These are phyloP conservation scores for Flaveria robusta DNA, from an alignment of 129 eudicot species.

Conservation along the genomic window DNA sequence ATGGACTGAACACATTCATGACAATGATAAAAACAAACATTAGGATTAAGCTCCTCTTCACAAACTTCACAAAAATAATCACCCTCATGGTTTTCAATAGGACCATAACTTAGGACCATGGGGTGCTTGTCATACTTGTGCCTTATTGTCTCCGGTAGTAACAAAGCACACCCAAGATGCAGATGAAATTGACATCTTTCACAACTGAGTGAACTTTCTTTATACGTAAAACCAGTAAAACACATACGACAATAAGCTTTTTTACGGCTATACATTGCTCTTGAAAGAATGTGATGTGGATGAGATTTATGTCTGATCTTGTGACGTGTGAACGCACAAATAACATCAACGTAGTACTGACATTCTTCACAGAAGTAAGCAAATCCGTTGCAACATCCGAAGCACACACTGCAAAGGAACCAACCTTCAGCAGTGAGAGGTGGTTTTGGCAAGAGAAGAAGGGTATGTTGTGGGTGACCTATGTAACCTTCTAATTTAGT, in stretches of 20 bases:
- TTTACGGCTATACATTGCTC: not conserved
- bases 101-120: not conserved
- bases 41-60: conserved; percentile 20
- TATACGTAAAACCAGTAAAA: not conserved
- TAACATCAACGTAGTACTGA: not conserved
- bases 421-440: not conserved
- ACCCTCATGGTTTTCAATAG: conserved; percentile 22
- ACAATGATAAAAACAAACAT: conserved; percentile 25
- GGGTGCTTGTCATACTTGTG: conserved; percentile 5
- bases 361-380: not conserved
- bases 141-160: not conserved
- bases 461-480: not conserved
- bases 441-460: not conserved
- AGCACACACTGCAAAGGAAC: not conserved
- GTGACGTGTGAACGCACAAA: not conserved
- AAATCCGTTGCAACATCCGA: not conserved
- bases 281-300: not conserved
- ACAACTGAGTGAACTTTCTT: not conserved
- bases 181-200: not conserved
- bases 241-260: not conserved
- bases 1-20: conserved; percentile 19
- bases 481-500: not conserved
- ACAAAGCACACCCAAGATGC: not conserved
- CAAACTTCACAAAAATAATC: too few species aligned
- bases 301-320: not conserved